Percentiles rank a stretch among this genome's conserved stretches.
These are phyloP conservation scores for Diaporthe sp. DNA, from an alignment of 2,329 filamentous ascomycete genomes.

Conservation along the genomic window DNA sequence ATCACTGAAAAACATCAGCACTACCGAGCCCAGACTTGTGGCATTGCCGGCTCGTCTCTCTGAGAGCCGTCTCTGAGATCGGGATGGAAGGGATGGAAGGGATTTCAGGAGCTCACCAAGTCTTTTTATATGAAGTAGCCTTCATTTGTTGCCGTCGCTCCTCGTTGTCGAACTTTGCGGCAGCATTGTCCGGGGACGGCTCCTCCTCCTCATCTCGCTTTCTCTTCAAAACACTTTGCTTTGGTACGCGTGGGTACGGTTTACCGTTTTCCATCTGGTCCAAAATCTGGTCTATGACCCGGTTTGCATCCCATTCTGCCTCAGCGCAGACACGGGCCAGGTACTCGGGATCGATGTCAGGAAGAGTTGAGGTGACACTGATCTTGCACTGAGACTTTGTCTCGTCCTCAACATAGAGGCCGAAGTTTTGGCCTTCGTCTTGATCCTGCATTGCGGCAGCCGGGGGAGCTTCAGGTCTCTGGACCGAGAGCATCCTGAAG, in stretches of 20 bases:
- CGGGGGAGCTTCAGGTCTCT: background rate
- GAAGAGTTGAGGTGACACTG: constrained; percentile 50
- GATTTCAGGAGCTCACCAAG: constrained; percentile 21
- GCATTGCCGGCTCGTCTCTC: background rate
- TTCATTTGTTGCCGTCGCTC: constrained; percentile 33
- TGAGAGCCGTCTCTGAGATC: background rate
- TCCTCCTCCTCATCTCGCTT: constrained; percentile 47
- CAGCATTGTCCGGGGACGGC: constrained; percentile 35
- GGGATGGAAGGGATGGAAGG: no score
- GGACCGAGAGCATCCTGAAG: constrained; percentile 23
- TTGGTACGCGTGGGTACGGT: constrained; percentile 48
- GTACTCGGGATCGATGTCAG: constrained; percentile 56
- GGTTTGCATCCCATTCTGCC: constrained; percentile 43
- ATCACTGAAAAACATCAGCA: constrained; percentile 36
- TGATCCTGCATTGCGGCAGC: background rate
- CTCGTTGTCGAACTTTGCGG: constrained; percentile 38
- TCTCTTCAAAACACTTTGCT: constrained; percentile 48
- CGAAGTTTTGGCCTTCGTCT: background rate
- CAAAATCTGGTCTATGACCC: constrained; percentile 51
- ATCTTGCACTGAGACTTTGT: constrained; percentile 41
- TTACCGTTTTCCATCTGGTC: constrained; percentile 51
- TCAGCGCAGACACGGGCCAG: constrained; percentile 44
- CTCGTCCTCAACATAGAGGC: background rate
- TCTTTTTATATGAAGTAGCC: constrained; percentile 35
- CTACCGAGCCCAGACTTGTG: background rate